phyloP scores from a whole-genome alignment of 768 basidiomycete genomes.

The Mycena albidolilacea region DNA sequence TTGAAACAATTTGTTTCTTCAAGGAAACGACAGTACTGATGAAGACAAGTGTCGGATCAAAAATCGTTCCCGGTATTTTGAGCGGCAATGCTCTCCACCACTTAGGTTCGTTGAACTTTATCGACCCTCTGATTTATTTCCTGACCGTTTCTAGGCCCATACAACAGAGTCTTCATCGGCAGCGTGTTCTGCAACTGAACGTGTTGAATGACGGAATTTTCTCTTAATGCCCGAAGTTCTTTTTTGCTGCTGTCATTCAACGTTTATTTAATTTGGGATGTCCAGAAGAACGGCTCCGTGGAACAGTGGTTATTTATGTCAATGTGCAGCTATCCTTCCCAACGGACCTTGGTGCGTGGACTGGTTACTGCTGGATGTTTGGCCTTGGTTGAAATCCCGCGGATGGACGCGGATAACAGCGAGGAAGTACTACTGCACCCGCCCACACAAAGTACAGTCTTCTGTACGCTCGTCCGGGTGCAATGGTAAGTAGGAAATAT shows the following conservation, averaged over 20 bases:
- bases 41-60: conserved; percentile 61
- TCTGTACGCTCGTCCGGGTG: conserved; percentile 1
- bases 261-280: conserved; percentile 12
- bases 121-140: neutral
- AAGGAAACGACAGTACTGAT: conserved; percentile 62
- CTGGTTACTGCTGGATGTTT: too few species aligned
- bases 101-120: conserved; percentile 31
- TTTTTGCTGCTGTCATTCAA: neutral
- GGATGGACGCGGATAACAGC: neutral
- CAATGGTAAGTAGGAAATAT: neutral
- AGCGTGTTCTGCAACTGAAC: neutral
- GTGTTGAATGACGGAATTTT: neutral
- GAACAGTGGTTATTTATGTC: too few species aligned
- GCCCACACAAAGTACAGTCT: neutral
- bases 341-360: neutral
- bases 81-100: conserved; percentile 61
- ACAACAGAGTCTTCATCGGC: neutral
- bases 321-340: neutral
- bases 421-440: neutral
- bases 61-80: conserved; percentile 60
- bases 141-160: conserved; percentile 2
- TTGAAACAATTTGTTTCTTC: neutral
- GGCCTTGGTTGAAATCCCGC: too few species aligned
- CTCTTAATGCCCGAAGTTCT: neutral
- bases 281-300: neutral